Percentiles rank a stretch among this genome's conserved stretches.
Evolutionary conservation across 225 moss, liverwort and hornwort genomes (phyloP).

Genomic region (Anthoceros angustus): DNA sequence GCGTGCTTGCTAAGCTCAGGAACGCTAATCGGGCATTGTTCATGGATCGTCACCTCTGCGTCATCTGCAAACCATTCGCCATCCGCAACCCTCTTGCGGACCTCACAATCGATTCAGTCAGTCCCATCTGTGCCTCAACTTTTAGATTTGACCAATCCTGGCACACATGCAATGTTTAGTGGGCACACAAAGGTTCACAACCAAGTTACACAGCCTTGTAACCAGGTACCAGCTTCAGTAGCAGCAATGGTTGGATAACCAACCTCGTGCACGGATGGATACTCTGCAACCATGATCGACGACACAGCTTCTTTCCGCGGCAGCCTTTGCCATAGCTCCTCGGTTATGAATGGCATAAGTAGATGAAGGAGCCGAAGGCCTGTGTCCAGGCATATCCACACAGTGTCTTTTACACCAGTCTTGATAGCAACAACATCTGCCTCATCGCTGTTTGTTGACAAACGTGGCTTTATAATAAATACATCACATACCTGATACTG

Average conservation of each 20-base stretch:
- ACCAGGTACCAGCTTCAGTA: too few species aligned
- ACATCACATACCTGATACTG: slow-evolving; percentile 86
- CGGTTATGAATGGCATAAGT: slow-evolving; percentile 83
- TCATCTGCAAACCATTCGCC: slow-evolving; percentile 64
- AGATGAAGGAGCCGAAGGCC: slow-evolving; percentile 78
- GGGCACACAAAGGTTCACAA: background rate
- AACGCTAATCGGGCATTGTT: background rate
- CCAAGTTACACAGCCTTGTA: background rate
- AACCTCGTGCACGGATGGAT: slow-evolving; percentile 41
- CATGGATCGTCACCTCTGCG: slow-evolving; percentile 35
- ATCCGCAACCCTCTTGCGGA: slow-evolving; percentile 59
- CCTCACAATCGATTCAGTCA: slow-evolving; percentile 46
- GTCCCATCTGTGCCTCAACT: slow-evolving; percentile 40
- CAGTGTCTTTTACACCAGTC: slow-evolving; percentile 48
- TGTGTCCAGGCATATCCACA: slow-evolving; percentile 77
- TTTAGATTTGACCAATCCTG: slow-evolving; percentile 49
- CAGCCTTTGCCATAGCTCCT: slow-evolving; percentile 93
- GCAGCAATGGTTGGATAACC: background rate
- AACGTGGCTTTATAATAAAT: slow-evolving; percentile 73
- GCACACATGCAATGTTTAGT: background rate
- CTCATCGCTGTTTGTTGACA: slow-evolving; percentile 42
- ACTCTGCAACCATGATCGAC: slow-evolving; percentile 53
- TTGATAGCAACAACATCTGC: slow-evolving; percentile 20
- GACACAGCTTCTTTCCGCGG: slow-evolving; percentile 30
- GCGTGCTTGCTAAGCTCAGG: background rate